Base-by-base conservation (phyloP, 2,329 filamentous ascomycete species). In the Ceratocystis huliohia region DNA sequence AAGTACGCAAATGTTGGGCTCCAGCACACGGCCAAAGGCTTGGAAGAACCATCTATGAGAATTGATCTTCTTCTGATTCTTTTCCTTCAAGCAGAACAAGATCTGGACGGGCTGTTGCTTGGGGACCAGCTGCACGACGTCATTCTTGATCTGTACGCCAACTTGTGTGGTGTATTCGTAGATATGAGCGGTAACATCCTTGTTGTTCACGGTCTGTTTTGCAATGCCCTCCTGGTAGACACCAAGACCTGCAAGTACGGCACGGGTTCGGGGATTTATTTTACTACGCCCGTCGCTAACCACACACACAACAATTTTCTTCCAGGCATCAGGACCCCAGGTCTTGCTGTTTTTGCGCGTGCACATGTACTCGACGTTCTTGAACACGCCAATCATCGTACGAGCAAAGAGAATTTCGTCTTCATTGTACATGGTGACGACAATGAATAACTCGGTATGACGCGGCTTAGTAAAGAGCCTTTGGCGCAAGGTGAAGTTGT, bases 51-150 rank as follows among this genome's bases (percentile, higher is more conserved):
- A 99, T 74, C 94, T 82, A 75, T 99, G 94, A 0, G 94, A 97
- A 75, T 99, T 99, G 83, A 99, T 99, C 82, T 99, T 99, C 81
- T 99, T 99, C 79, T 96, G 92, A 74, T 99, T 99, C 84, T 96
- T 97, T 74, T 99, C 94, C 80, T 99, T 99, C 69, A 99, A 77
- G 75, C 94, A 99, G 80, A 99, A 99, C 3, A 99, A 84, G 79
- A 99, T 88, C 78, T 99, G 94, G 1, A 99, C 89, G 0, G 94
- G 93, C 69, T 94, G 91, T 68, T 88, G 88, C 73, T 91, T 90
- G 61, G 88, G 87, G 69, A 94, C 89, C 63, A 97, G 81, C 61
- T 87, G 82, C 7, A 97, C 93, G 53, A 96, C 84, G 68, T 88
- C 88, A 71, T 93, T 95, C 79, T 96, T 96, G 74, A 97, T 85